Base-by-base conservation (phyloP, 129 eudicot genomes). In the Flaveria sonorensis region DNA sequence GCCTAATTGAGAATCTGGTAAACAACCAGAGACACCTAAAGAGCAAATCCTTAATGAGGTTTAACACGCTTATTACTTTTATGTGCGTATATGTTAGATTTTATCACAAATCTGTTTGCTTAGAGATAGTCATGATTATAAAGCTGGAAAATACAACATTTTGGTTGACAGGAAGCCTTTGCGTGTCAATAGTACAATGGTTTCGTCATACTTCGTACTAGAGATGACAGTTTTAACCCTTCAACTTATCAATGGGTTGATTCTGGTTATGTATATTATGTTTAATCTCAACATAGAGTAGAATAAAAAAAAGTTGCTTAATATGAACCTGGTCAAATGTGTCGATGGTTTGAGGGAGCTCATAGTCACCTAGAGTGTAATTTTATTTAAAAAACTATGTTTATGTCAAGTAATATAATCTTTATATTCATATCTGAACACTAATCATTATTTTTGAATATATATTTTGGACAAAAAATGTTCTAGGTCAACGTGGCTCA, bases 1-100 rank as follows among this genome's bases (percentile, higher is more conserved):
- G 75, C 79, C 62, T 77, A 87, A 83, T 13, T 85, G 75, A 80
- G 81, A 55, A 71, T 72, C 55, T 74, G 21, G 65, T 73, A 46
- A 19, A 61, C 79, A 53, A 39, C 14, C 76, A 11, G 30, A 48
- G 70, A 82, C 52, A 65, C 47, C 64, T 36, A 68, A 72, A 47
- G 32, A 26, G 74, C 77, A 70, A 51, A 18, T 23, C 30, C 67
- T 57, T 70, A 28, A 16, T 18, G 67, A 65, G 28, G 21, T 76
- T 20, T 57, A 45, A 45, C 48, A 2, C 5, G 5, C 4, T 21
- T 57, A 57, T 10, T 70, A 23, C 43, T 23, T 70, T 46, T 18
- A 45, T 45, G 78, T 20, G 10, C 48, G 2, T 64, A 64, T 76
- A 28, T 67, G 18, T 63, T 63, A 30, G 52, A 12, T 59, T n/a